Conservation (phyloP, 2,329 filamentous ascomycete genomes). For the Endoconidiophora laricicola region DNA sequence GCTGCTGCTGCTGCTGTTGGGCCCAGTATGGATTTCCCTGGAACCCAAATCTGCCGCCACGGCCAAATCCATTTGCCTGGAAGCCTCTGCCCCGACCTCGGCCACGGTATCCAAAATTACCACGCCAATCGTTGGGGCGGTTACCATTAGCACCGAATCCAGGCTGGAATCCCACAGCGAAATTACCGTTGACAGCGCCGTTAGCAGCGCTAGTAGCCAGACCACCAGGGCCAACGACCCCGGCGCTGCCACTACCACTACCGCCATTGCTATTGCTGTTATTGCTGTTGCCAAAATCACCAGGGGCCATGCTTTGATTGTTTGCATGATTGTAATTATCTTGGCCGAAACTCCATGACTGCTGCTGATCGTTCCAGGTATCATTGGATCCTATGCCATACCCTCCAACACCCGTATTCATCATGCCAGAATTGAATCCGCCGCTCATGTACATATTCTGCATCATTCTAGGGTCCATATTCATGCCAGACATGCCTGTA, state of each 20-base stretch:
- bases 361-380: slow-evolving; percentile 64
- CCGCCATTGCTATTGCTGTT: slow-evolving; percentile 35
- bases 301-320: slow-evolving; percentile 63
- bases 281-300: slow-evolving; percentile 54
- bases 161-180: slow-evolving; percentile 3
- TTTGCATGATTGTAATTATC: slow-evolving; percentile 81
- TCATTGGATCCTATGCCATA: slow-evolving; percentile 55
- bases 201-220: neutral
- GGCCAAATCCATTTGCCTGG: slow-evolving; percentile 10
- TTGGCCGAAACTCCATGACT: slow-evolving; percentile 65
- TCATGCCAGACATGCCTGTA: slow-evolving; percentile 63
- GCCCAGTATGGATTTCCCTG: slow-evolving; percentile 17
- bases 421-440: slow-evolving; percentile 47
- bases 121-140: slow-evolving; percentile 12
- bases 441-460: slow-evolving; percentile 67
- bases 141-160: slow-evolving; percentile 6
- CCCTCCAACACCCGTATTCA: slow-evolving; percentile 46
- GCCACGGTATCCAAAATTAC: slow-evolving; percentile 8
- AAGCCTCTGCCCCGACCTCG: slow-evolving; percentile 12
- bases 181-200: slow-evolving; percentile 2
- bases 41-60: slow-evolving; percentile 16
- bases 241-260: slow-evolving; percentile 19
- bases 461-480: slow-evolving; percentile 67
- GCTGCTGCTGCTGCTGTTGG: neutral
- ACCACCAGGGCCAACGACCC: neutral